Conservation (phyloP, 1,284 basidiomycete genomes). For the Paramarasmius palmivorus region DNA sequence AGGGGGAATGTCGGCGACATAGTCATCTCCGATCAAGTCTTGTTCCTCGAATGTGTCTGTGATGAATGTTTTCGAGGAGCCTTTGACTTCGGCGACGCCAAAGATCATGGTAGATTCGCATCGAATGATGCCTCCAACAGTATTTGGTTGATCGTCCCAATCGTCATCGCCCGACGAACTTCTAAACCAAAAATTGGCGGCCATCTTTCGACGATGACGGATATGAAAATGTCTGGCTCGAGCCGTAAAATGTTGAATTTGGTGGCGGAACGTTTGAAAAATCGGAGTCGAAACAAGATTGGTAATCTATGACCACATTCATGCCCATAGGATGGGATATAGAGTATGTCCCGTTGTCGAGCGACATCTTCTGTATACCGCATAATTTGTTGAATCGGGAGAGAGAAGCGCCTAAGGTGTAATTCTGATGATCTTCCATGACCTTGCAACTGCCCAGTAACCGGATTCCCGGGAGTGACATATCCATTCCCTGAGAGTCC, state of each 20-base stretch:
- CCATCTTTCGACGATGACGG: no score
- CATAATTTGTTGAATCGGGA: not conserved
- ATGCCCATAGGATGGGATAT: no score
- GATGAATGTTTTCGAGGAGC: not conserved
- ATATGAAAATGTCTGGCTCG: no score
- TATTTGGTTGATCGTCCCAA: not conserved
- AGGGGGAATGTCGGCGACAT: no score
- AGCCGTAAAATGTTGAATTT: no score
- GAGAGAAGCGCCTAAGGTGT: not conserved
- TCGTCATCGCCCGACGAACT: not conserved
- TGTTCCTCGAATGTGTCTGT: not conserved
- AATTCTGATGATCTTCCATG: not conserved
- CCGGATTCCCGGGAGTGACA: slow-evolving; percentile 19
- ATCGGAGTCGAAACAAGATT: no score
- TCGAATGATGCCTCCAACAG: not conserved
- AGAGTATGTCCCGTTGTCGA: no score
- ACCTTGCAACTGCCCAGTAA: slow-evolving; percentile 8
- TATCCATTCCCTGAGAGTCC: slow-evolving; percentile 10
- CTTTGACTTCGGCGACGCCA: not conserved
- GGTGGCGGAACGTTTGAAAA: no score
- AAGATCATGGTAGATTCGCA: not conserved
- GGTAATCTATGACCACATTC: no score
- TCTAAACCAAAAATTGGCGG: not conserved
- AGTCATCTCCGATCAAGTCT: not conserved
- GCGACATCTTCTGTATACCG: not conserved